phyloP scores from a whole-genome alignment of 176 grass and related monocot species.

The Secale cereale region DNA sequence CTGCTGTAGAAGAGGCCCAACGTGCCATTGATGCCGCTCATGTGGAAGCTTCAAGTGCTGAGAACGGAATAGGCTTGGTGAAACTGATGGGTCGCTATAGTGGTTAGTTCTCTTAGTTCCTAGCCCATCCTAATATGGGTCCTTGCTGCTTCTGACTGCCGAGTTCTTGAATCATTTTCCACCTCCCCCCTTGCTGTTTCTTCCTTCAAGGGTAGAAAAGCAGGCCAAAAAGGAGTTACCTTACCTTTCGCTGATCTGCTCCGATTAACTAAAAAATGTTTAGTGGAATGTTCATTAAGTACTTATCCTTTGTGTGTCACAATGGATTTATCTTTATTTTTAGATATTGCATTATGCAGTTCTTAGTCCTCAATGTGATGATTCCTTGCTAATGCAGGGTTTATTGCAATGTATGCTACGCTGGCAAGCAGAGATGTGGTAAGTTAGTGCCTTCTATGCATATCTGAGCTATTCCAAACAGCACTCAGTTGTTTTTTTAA shows the following conservation, averaged over 20 bases:
- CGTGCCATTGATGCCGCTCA: constrained; percentile 89
- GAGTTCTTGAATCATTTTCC: background rate
- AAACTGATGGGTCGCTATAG: constrained; percentile 98
- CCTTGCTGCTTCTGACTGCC: background rate
- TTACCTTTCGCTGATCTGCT: background rate
- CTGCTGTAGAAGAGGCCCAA: constrained; percentile 92
- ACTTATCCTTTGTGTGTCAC: background rate
- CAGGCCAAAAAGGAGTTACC: background rate
- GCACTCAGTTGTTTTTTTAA: constrained; percentile 5
- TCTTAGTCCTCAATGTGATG: constrained; percentile 7
- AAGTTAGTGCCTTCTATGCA: constrained; percentile 35
- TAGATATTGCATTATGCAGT: background rate
- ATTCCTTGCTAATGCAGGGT: constrained; percentile 48
- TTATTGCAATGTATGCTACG: constrained; percentile 99
- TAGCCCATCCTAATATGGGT: background rate
- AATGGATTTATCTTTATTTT: background rate
- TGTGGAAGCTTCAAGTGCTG: constrained; percentile 90
- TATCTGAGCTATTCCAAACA: constrained; percentile 6
- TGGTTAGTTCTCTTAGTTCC: constrained; percentile 70
- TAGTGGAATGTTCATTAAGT: background rate
- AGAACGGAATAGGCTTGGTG: constrained; percentile 93
- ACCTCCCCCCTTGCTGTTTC: background rate
- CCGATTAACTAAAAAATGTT: background rate
- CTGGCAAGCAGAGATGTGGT: constrained; percentile 97
- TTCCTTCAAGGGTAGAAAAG: background rate